These are phyloP conservation scores for Vicia sativa DNA, from an alignment of 306 rosid genomes.

Conservation along the genomic window DNA sequence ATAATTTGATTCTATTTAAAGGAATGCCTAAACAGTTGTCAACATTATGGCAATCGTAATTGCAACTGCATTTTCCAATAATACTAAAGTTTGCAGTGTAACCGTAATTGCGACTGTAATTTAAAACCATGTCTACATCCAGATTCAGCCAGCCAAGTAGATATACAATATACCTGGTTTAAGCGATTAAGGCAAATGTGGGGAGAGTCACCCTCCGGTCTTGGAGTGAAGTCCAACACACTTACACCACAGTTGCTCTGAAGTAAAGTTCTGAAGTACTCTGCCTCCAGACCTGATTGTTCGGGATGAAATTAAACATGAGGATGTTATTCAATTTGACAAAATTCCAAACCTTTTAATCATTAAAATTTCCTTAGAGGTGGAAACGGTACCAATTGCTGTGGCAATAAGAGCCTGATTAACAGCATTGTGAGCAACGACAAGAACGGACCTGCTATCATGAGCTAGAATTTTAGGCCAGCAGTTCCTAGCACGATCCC, in stretches of 20 bases:
- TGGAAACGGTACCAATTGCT: slow-evolving; percentile 70
- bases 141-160: slow-evolving; percentile 6
- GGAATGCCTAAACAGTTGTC: slow-evolving; percentile 35
- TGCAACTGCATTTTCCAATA: neutral
- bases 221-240: slow-evolving; percentile 82
- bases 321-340: slow-evolving; percentile 19
- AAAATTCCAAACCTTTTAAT: slow-evolving; percentile 18
- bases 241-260: slow-evolving; percentile 97
- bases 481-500: slow-evolving; percentile 84
- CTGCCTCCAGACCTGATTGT: slow-evolving; percentile 68
- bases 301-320: slow-evolving; percentile 8
- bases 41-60: neutral
- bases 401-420: slow-evolving; percentile 98
- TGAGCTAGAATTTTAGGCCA: slow-evolving; percentile 76
- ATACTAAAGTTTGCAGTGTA: neutral
- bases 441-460: slow-evolving; percentile 83
- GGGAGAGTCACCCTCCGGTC: slow-evolving; percentile 70
- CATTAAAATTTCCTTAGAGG: slow-evolving; percentile 30
- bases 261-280: slow-evolving; percentile 85
- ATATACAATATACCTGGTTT: slow-evolving; percentile 68
- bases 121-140: neutral
- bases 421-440: slow-evolving; percentile 99
- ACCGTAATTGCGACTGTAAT: too few relatives aligned
- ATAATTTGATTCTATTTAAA: slow-evolving; percentile 43
- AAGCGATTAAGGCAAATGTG: slow-evolving; percentile 82